Evolutionary conservation across 768 basidiomycete species (phyloP).

Genomic region (Calocera cornea): DNA sequence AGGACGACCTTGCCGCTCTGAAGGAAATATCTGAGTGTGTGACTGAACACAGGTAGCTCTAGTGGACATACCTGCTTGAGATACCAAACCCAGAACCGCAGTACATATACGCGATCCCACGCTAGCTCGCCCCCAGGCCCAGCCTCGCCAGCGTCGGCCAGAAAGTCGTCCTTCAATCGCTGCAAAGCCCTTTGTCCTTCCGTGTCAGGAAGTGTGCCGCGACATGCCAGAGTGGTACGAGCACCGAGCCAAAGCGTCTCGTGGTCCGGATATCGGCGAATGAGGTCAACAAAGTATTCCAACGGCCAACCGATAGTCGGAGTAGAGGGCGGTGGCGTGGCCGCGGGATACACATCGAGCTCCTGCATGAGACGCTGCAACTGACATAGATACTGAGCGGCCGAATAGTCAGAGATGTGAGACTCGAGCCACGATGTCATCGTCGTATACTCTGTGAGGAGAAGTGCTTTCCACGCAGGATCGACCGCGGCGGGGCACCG

Average conservation of each 20-base stretch:
- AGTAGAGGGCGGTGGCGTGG: background rate
- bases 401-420: slow-evolving; percentile 57
- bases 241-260: background rate
- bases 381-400: slow-evolving; percentile 40
- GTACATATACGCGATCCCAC: background rate
- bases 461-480: slow-evolving; percentile 14
- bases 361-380: slow-evolving; percentile 15
- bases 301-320: background rate
- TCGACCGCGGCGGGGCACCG: slow-evolving; percentile 17
- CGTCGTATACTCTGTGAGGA: slow-evolving; percentile 29
- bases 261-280: background rate
- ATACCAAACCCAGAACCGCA: background rate
- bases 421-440: slow-evolving; percentile 41
- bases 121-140: background rate
- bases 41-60: background rate
- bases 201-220: background rate
- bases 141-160: background rate
- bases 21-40: background rate
- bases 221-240: background rate
- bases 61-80: background rate
- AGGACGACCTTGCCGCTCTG: background rate
- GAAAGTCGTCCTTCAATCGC: background rate
- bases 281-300: background rate
- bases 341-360: slow-evolving; percentile 10
- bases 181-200: background rate